A percentile compares a stretch with the other conserved stretches of the same genome.
Evolutionary conservation across 2,329 filamentous ascomycete genomes (phyloP).

Genomic region (Xylaria polymorpha): DNA sequence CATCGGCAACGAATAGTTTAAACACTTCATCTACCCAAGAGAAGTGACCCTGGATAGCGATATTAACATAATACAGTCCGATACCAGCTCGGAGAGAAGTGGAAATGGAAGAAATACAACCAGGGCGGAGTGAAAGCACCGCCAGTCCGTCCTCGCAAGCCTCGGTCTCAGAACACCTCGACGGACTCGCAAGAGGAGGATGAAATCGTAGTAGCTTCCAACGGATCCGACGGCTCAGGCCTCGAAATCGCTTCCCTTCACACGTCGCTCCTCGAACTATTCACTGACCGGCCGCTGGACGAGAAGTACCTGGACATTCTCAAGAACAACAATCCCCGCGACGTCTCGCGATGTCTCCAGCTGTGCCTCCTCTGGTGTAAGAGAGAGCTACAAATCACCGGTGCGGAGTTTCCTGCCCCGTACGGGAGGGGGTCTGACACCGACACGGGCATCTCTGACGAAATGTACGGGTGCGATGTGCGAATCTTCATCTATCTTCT

Average conservation of each 20-base stretch:
- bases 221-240: not conserved
- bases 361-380: conserved; percentile 32
- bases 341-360: conserved; percentile 15
- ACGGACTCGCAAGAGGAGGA: conserved; percentile 8
- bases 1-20: not conserved
- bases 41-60: not conserved
- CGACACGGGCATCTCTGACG: not conserved
- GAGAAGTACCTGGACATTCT: not conserved
- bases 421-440: conserved; percentile 6
- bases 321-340: not conserved
- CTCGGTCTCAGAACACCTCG: not conserved
- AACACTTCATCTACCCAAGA: no score
- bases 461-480: conserved; percentile 19
- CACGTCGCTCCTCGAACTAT: not conserved
- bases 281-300: not conserved
- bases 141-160: not conserved
- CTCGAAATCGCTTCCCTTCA: not conserved
- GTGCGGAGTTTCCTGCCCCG: not conserved
- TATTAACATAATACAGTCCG: conserved; percentile 26
- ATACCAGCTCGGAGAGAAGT: conserved; percentile 36
- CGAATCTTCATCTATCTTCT: conserved; percentile 37
- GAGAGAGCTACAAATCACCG: conserved; percentile 7
- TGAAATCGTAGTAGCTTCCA: not conserved
- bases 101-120: conserved; percentile 39
- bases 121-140: conserved; percentile 11